These are phyloP conservation scores for Mucor lusitanicus DNA, from an alignment of 371 early-diverging fungal species.

Conservation along the genomic window DNA sequence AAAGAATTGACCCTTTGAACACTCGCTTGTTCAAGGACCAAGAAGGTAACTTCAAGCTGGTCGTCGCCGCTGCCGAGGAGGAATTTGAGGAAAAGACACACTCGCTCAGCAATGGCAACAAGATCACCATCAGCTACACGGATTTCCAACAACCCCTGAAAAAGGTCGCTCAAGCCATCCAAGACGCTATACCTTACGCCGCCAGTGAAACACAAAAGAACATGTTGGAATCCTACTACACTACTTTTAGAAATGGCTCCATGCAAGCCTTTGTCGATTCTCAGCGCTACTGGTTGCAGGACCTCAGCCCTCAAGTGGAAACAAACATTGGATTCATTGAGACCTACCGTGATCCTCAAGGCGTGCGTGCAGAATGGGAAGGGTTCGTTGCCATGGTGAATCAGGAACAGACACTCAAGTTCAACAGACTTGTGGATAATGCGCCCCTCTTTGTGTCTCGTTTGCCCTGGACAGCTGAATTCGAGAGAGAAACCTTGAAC, in stretches of 20 bases:
- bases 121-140: constrained; percentile 46
- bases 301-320: constrained; percentile 60
- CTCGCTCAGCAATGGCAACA: constrained; percentile 33
- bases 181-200: constrained; percentile 43
- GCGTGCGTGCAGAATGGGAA: constrained; percentile 70
- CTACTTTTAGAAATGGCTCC: constrained; percentile 57
- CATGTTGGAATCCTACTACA: constrained; percentile 57
- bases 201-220: constrained; percentile 56
- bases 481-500: constrained; percentile 62
- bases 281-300: constrained; percentile 62
- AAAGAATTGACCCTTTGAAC: constrained; percentile 37
- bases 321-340: constrained; percentile 59
- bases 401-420: constrained; percentile 62
- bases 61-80: constrained; percentile 45
- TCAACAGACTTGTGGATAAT: constrained; percentile 52
- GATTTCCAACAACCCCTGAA: constrained; percentile 51
- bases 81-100: constrained; percentile 11
- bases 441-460: constrained; percentile 53
- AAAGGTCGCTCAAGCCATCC: constrained; percentile 46
- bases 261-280: constrained; percentile 61
- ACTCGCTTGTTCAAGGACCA: constrained; percentile 50
- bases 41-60: constrained; percentile 25
- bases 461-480: constrained; percentile 60
- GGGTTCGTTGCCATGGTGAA: constrained; percentile 71
- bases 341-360: constrained; percentile 67